Percentiles rank a stretch among this genome's conserved stretches.
These are phyloP conservation scores for Trametes villosa DNA, from an alignment of 768 basidiomycete genomes.

Conservation along the genomic window DNA sequence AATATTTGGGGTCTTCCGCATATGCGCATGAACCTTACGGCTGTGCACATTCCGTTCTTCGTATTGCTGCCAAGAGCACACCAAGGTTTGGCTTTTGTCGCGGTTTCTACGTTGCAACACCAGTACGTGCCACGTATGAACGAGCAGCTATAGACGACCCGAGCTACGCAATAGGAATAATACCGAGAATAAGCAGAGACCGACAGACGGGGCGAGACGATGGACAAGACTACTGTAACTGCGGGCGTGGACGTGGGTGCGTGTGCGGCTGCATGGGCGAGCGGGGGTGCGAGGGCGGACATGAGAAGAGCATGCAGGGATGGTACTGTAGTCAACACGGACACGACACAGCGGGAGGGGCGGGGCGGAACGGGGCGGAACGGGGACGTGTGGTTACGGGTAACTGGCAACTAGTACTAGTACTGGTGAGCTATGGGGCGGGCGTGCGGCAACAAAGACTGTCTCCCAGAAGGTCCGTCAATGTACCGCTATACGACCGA, in stretches of 20 bases:
- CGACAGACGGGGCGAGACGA: neutral
- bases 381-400: neutral
- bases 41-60: no score
- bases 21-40: no score
- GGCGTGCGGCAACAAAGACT: constrained; percentile 15
- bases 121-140: no score
- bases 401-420: neutral
- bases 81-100: no score
- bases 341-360: neutral
- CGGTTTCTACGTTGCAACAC: no score
- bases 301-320: no score
- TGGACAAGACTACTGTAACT: neutral
- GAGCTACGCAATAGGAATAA: no score
- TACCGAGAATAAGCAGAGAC: no score
- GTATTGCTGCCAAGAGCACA: no score
- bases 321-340: neutral
- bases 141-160: no score
- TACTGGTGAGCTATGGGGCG: constrained; percentile 9
- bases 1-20: no score
- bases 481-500: constrained; percentile 13
- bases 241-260: neutral
- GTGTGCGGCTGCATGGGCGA: neutral
- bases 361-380: neutral
- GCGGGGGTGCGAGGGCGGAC: neutral
- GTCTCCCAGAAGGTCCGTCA: constrained; percentile 23